Evolutionary conservation across 2,329 filamentous ascomycete genomes (phyloP), one percentile per base, ranked within the genome.

Genomic region (Westerdykella sp.): DNA sequence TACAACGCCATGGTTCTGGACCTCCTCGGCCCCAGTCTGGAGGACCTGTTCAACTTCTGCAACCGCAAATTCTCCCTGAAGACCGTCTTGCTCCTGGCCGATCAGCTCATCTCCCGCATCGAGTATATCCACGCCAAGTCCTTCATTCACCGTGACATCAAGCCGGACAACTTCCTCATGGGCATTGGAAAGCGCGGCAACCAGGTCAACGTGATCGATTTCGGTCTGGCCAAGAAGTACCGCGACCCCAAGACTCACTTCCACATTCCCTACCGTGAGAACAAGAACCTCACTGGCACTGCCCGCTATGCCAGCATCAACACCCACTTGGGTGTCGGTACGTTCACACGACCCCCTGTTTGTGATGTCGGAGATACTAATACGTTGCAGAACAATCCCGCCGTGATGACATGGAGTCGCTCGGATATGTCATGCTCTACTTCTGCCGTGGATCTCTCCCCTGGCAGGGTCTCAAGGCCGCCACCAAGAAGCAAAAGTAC

Each of bases 1-100:
- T 97, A 98, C 82, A 97, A 98, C 73, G 93, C 93, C 69, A 97
- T 98, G 93, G 93, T 98, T 41, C 82, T 97, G 54, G 93, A 98
- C 65, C 83, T 98, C 21, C 85, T 98, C 45, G 93, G 93, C 32
- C 93, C 93, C 55, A 93, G 85, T 63, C 74, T 98, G 71, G 93
- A 98, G 73, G 93, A 98, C 67, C 80, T 98, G 28, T 98, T 98
- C 87, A 97, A 98, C 81, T 97, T 97, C 72, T 98, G 93, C 83
- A 97, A 97, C 83, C 86, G 93, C 71, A 97, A 97, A 71, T 98
- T 97, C 77, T 96, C 93, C 11, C 75, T 98, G 57, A 98, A 98
- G 84, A 98, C 93, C 1, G 93, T 98, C 22, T 79, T 98, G 35
- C 81, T 98, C 21, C 81, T 98, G 39, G 93, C 93, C 66, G 93